These are phyloP conservation scores for Hypoxylon subgilvum DNA, from an alignment of 495 filamentous ascomycete genomes.

Conservation along the genomic window DNA sequence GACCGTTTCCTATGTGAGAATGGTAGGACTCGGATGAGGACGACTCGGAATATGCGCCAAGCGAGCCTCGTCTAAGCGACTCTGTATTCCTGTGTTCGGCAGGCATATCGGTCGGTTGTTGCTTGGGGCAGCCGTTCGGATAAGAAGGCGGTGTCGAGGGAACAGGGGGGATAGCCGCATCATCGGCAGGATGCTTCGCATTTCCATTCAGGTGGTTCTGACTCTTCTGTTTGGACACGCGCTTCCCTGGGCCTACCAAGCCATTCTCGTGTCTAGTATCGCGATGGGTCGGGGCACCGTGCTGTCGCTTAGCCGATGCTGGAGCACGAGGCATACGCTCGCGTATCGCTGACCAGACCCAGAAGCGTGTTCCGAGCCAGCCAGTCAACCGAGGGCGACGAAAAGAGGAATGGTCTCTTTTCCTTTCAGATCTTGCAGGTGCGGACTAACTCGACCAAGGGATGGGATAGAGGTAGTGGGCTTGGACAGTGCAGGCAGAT, in stretches of 20 bases:
- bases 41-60: constrained; percentile 56
- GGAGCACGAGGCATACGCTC: constrained; percentile 74
- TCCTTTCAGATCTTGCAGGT: neutral
- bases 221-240: constrained; percentile 69
- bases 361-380: constrained; percentile 60
- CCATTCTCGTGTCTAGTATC: constrained; percentile 90
- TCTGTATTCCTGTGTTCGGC: constrained; percentile 49
- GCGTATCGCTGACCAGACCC: constrained; percentile 51
- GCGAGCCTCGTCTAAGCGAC: constrained; percentile 50
- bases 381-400: constrained; percentile 44
- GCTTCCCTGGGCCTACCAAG: constrained; percentile 81
- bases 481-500: constrained; percentile 1
- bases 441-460: constrained; percentile 4
- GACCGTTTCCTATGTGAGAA: constrained; percentile 44
- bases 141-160: constrained; percentile 45
- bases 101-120: constrained; percentile 48
- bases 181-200: constrained; percentile 59
- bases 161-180: constrained; percentile 49
- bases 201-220: constrained; percentile 62
- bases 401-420: constrained; percentile 23
- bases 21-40: constrained; percentile 56
- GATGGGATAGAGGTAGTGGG: constrained; percentile 4
- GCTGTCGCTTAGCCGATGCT: constrained; percentile 68
- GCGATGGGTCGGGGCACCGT: constrained; percentile 68
- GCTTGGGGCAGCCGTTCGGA: constrained; percentile 47